These are phyloP conservation scores for Crepidotus variabilis DNA, from an alignment of 768 basidiomycete genomes.

Conservation along the genomic window DNA sequence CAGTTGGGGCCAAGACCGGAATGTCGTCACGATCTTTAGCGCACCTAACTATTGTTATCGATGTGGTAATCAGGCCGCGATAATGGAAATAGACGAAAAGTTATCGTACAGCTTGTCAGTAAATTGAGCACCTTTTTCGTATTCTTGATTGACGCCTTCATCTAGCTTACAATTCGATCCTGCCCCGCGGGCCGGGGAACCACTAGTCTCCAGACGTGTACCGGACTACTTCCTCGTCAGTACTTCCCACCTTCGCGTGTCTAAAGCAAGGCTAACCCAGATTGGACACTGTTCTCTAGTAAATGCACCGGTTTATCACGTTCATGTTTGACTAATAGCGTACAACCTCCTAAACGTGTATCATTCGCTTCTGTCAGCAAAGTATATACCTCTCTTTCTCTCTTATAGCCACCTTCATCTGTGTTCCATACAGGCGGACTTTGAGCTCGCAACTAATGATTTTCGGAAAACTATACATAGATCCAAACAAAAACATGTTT, in stretches of 20 bases:
- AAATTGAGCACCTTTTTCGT: slow-evolving; percentile 2
- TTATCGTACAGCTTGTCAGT: slow-evolving; percentile 89
- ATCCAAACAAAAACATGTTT: no score
- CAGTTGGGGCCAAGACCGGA: slow-evolving; percentile 99
- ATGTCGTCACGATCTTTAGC: slow-evolving; percentile 99
- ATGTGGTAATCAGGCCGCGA: slow-evolving; percentile 99
- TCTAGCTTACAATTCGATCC: slow-evolving; percentile 98
- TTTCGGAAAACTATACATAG: slow-evolving; percentile 1
- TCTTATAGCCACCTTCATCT: slow-evolving; percentile 3
- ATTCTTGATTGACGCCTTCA: neutral
- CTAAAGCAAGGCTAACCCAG: neutral
- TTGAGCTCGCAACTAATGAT: neutral
- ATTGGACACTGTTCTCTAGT: slow-evolving; percentile 8
- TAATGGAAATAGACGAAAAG: slow-evolving; percentile 99
- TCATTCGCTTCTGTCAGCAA: slow-evolving; percentile 24
- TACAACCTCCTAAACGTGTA: slow-evolving; percentile 29
- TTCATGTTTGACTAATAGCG: slow-evolving; percentile 27
- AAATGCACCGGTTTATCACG: slow-evolving; percentile 19
- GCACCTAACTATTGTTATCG: slow-evolving; percentile 99
- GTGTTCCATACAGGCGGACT: neutral
- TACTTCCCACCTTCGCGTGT: slow-evolving; percentile 11
- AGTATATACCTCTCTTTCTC: slow-evolving; percentile 24
- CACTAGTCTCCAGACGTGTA: slow-evolving; percentile 92
- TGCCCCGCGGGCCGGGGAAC: slow-evolving; percentile 97
- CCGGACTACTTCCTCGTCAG: slow-evolving; percentile 91